Conservation (phyloP, 768 basidiomycete genomes). For the Ramaria rubella region DNA sequence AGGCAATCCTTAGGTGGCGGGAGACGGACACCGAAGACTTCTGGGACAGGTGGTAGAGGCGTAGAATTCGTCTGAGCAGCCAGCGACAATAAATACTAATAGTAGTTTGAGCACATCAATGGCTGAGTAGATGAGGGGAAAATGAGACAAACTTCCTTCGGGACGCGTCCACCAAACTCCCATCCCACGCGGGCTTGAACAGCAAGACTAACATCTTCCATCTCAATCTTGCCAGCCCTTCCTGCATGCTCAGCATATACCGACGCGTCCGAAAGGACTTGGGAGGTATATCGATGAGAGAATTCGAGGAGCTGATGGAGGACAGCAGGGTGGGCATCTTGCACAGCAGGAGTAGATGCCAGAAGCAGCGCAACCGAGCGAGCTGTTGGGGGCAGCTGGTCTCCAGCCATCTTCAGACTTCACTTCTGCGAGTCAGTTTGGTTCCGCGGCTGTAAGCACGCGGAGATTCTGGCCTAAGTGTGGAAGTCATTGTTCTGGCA, state of each 20-base stretch:
- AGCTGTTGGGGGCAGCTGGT: slow-evolving; percentile 78
- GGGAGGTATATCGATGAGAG: slow-evolving; percentile 74
- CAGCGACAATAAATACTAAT: slow-evolving; percentile 68
- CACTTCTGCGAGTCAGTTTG: neutral
- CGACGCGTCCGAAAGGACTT: slow-evolving; percentile 77
- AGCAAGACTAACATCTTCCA: slow-evolving; percentile 75
- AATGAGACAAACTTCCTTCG: slow-evolving; percentile 66
- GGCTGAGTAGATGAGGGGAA: slow-evolving; percentile 1
- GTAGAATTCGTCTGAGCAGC: slow-evolving; percentile 78
- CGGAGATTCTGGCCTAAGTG: neutral
- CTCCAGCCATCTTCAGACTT: slow-evolving; percentile 29
- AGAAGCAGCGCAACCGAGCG: slow-evolving; percentile 77
- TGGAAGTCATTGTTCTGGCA: neutral
- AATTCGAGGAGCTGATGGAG: slow-evolving; percentile 85
- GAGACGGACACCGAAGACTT: slow-evolving; percentile 82
- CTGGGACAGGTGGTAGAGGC: slow-evolving; percentile 77
- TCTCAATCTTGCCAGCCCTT: slow-evolving; percentile 68
- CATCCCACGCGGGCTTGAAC: slow-evolving; percentile 87
- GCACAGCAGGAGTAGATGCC: slow-evolving; percentile 75
- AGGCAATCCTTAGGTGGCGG: slow-evolving; percentile 60
- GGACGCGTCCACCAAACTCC: slow-evolving; percentile 86
- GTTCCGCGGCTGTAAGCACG: neutral
- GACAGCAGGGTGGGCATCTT: slow-evolving; percentile 81
- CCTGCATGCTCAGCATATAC: slow-evolving; percentile 87
- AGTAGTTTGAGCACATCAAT: neutral